A percentile compares a stretch with the other conserved stretches of the same genome.
Conservation (phyloP, 176 grass and related monocot species). For the Oropetium thomaeum region DNA sequence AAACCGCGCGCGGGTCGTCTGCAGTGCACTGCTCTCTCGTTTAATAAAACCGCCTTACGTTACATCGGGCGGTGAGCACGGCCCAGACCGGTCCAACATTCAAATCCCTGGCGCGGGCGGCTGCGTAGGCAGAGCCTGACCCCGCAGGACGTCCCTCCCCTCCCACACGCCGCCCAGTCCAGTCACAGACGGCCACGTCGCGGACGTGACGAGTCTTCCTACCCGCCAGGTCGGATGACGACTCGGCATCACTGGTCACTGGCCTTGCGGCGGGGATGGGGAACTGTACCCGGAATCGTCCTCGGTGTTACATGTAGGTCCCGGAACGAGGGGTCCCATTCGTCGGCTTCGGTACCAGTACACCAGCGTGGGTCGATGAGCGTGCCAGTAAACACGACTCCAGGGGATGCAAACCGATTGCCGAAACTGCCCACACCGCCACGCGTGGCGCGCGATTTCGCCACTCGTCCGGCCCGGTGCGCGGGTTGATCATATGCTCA, state of each 20-base stretch:
- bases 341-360: background rate
- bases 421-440: constrained; percentile 26
- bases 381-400: too few species aligned
- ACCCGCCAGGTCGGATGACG: constrained; percentile 39
- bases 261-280: too few species aligned
- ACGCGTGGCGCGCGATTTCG: background rate
- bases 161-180: background rate
- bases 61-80: constrained; percentile 2
- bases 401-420: background rate
- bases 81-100: constrained; percentile 7
- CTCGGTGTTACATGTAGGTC: background rate
- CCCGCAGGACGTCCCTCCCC: background rate
- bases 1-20: background rate
- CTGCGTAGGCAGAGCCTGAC: too few species aligned
- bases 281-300: background rate
- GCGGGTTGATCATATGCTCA: too few species aligned
- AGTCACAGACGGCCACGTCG: background rate
- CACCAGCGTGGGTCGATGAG: too few species aligned
- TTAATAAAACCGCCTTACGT: background rate
- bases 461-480: background rate
- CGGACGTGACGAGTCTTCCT: constrained; percentile 23
- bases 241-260: background rate
- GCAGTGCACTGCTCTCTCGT: too few species aligned
- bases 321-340: background rate
- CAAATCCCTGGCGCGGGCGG: background rate